Percentiles rank a stretch among this genome's conserved stretches.
phyloP scores from a whole-genome alignment of 2,329 filamentous ascomycete genomes.

The Diaporthe vaccinii region DNA sequence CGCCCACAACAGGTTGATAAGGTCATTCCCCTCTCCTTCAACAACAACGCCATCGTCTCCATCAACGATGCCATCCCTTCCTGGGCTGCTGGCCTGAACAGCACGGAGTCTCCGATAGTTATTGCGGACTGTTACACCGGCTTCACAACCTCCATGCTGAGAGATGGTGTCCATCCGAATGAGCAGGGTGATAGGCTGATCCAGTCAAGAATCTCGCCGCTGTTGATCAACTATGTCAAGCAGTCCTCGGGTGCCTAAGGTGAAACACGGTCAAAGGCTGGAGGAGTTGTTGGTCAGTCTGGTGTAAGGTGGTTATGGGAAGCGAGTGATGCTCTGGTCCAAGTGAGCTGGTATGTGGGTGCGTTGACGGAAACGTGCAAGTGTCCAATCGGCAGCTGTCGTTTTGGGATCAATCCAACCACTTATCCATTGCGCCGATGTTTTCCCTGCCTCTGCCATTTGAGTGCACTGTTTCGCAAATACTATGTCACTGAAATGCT shows the following conservation, averaged over 20 bases:
- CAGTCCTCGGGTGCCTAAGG: not conserved
- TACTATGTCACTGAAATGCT: not conserved
- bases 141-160: slow-evolving; percentile 48
- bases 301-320: not conserved
- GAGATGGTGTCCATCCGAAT: slow-evolving; percentile 58
- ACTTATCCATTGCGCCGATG: not conserved
- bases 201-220: not conserved
- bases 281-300: not conserved
- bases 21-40: slow-evolving; percentile 54
- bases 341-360: not conserved
- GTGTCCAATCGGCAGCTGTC: not conserved
- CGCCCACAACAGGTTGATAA: slow-evolving; percentile 51
- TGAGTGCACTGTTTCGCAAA: not conserved
- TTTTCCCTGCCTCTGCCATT: not conserved
- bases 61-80: slow-evolving; percentile 47
- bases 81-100: slow-evolving; percentile 54
- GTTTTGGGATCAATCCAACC: not conserved
- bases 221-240: not conserved
- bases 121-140: slow-evolving; percentile 56
- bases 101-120: slow-evolving; percentile 54
- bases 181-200: slow-evolving; percentile 48
- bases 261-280: not conserved
- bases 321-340: not conserved
- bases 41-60: slow-evolving; percentile 44
- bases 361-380: not conserved